These are phyloP conservation scores for Mangifera indica DNA, from an alignment of 345 rosid genomes.

Conservation along the genomic window DNA sequence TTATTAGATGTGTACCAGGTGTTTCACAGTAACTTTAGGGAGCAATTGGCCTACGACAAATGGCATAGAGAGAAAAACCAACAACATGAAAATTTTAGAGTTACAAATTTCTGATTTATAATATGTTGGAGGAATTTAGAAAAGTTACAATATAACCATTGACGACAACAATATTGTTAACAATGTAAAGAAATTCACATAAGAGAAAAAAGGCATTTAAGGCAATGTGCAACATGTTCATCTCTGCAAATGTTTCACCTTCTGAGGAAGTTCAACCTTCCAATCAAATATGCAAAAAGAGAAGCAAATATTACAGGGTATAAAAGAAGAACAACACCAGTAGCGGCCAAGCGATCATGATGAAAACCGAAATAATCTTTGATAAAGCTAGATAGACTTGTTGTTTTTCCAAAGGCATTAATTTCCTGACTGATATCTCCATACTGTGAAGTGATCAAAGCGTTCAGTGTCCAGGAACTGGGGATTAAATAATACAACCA, in stretches of 20 bases:
- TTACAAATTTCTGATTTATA: too few relatives aligned
- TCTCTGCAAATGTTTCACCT: conserved; percentile 34
- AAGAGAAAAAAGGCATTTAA: neutral
- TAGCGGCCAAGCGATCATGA: conserved; percentile 33
- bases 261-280: conserved; percentile 55
- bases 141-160: too few relatives aligned
- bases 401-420: conserved; percentile 45
- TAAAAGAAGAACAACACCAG: conserved; percentile 37
- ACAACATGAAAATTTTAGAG: too few relatives aligned
- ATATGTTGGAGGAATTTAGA: too few relatives aligned
- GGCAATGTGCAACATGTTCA: neutral
- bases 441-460: conserved; percentile 70
- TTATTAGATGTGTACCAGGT: too few relatives aligned
- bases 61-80: too few relatives aligned
- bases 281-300: conserved; percentile 54
- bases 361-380: conserved; percentile 58
- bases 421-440: conserved; percentile 56
- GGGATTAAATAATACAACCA: conserved; percentile 68
- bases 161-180: too few relatives aligned
- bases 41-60: too few relatives aligned
- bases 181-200: too few relatives aligned
- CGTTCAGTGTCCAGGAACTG: conserved; percentile 68
- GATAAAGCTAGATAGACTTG: conserved; percentile 42
- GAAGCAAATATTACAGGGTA: conserved; percentile 55
- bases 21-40: too few relatives aligned